Base-by-base conservation (phyloP, 176 grass and related monocot species). In the Ampelocalamus luodianensis region DNA sequence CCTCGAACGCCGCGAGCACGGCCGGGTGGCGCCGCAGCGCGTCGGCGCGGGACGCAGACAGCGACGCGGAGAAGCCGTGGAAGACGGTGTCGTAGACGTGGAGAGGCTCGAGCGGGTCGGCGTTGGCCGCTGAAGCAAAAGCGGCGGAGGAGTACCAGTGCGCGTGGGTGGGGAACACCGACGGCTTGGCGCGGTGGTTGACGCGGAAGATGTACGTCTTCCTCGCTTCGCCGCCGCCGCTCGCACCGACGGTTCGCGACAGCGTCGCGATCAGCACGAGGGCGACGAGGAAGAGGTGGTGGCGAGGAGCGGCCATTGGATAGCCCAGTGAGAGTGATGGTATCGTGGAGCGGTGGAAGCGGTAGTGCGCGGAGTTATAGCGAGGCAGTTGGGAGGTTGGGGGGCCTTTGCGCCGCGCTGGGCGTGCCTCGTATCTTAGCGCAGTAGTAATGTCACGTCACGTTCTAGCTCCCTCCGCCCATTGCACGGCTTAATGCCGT, bases 191-290 rank as follows among this genome's bases (percentile, higher is more conserved):
- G 29, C 61, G 49, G 65, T 88, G 85, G 81, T 98, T 65, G 22
- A 98, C 86, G 20, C 89, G 93, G 83, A 98, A 78, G 90, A 98
- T 98, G 83, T 98, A 94, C 13, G 90, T 95, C 88, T 90, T 95
- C 68, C 49, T 85, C 22, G 54, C 6, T 32, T 68, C 72, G 8
- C 59, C 49, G 54, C 0, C 36, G 42, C 15, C 55, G 10, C 20
- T 22, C 5, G 10, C 66, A 1, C 29, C 45, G 63, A 24, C 56
- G 16, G 84, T 63, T 72, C 4, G 72, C 15, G 46, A 51, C 3
- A 77, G 38, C 4, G 76, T 82, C 49, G 58, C 77, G 22, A 26
- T 40, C 59, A 92, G 74, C 10, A 42, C 66, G 76, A 89, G 39
- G 22, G 69, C 46, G 71, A 42, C 66, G 76, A 89, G 32, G 26